These are phyloP conservation scores for Orychophragmus violaceus DNA, from an alignment of 345 rosid species.

Conservation along the genomic window DNA sequence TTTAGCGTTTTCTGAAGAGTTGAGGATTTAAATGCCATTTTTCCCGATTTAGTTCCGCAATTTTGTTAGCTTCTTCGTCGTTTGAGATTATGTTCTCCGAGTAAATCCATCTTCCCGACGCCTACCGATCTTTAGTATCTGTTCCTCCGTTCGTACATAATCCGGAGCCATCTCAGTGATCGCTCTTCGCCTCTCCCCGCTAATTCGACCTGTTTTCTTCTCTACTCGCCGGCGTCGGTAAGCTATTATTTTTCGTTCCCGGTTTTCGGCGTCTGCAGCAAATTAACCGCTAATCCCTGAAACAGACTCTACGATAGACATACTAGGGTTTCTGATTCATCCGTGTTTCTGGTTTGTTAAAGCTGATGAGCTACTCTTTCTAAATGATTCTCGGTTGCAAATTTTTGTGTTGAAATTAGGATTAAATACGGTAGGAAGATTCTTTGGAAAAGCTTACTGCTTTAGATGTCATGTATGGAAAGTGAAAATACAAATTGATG, in stretches of 20 bases:
- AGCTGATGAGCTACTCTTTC: not conserved
- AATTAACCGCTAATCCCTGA: not conserved
- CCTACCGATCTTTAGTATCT: too few relatives aligned
- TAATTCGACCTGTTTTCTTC: not conserved
- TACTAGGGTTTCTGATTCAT: constrained; percentile 7
- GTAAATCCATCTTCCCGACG: not conserved
- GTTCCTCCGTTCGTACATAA: not conserved
- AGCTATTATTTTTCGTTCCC: not conserved
- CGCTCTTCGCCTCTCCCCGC: not conserved
- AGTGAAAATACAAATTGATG: constrained; percentile 6
- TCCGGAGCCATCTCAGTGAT: not conserved
- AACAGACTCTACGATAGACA: not conserved
- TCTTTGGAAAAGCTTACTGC: not conserved
- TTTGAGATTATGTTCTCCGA: not conserved
- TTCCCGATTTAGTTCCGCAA: not conserved
- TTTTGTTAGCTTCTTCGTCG: too few relatives aligned
- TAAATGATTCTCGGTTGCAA: not conserved
- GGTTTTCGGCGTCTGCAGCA: not conserved
- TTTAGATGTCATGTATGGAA: not conserved
- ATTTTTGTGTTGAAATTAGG: not conserved
- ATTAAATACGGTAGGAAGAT: not conserved
- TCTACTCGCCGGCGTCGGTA: not conserved
- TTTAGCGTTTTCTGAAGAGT: too few relatives aligned
- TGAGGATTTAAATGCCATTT: too few relatives aligned
- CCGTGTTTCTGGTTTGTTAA: not conserved